These are phyloP conservation scores for Apiotrichum montevideense DNA, from an alignment of 1,284 basidiomycete species.

Conservation along the genomic window DNA sequence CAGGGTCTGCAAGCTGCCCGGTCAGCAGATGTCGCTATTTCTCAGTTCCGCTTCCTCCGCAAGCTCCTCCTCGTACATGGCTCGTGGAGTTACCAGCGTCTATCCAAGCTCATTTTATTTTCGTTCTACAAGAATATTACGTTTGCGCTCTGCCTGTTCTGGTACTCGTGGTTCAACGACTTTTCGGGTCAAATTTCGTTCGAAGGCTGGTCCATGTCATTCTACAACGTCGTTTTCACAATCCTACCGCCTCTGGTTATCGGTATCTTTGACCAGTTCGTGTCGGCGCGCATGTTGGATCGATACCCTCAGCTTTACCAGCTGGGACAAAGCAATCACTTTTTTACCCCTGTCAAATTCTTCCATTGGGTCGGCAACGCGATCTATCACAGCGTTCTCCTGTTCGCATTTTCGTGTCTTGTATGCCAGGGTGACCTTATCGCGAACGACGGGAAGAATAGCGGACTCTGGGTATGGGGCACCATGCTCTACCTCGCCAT, in stretches of 20 bases:
- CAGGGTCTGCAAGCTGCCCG: conserved; percentile 91
- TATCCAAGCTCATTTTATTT: conserved; percentile 92
- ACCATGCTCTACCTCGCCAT: conserved; percentile 89
- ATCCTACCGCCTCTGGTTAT: conserved; percentile 95
- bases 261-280: conserved; percentile 96
- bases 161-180: conserved; percentile 98
- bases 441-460: conserved; percentile 68
- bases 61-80: conserved; percentile 96
- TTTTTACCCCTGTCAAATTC: conserved; percentile 85
- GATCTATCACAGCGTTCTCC: conserved; percentile 79
- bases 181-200: conserved; percentile 98
- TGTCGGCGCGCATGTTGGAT: conserved; percentile 91
- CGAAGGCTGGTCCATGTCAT: conserved; percentile 95
- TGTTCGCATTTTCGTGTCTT: conserved; percentile 81
- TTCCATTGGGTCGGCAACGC: conserved; percentile 96
- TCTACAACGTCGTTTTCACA: conserved; percentile 90
- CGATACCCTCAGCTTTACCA: conserved; percentile 95
- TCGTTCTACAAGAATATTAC: conserved; percentile 97
- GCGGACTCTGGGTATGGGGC: conserved; percentile 98
- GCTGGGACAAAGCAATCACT: conserved; percentile 83
- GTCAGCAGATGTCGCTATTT: conserved; percentile 94
- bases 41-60: conserved; percentile 94
- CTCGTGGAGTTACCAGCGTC: conserved; percentile 92
- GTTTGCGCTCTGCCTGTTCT: conserved; percentile 95
- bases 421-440: conserved; percentile 89